Base-by-base conservation (phyloP, 345 rosid species). In the Arabis hirsuta region DNA sequence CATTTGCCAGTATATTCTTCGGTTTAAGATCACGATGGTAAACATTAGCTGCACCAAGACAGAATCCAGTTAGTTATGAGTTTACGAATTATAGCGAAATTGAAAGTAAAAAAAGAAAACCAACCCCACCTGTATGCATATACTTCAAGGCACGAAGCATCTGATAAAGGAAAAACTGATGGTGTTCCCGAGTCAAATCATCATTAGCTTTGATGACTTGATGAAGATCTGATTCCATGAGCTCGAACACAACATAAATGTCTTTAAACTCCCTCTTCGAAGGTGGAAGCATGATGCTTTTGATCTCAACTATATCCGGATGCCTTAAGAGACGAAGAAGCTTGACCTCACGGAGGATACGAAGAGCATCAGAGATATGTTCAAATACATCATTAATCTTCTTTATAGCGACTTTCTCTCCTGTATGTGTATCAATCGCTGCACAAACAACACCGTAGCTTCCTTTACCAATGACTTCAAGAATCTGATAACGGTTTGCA, bases 391-490 rank as follows among this genome's bases (percentile, higher is more conserved):
- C 88, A 56, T 85, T 86, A 62, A 95, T 95, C 84, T 95, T 95
- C 81, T 95, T 92, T 12, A 95, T 92, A 1, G 98, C 98, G 4
- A 95, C 97, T 73, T 84, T 95, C 64, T 95, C 97, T 51, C 98
- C 92, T 0, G 97, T 90, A 34, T 88, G 99, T 0, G 97, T 90
- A 82, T 95, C 99, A 68, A 87, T 81, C 11, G 97, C 99, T 14
- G 98, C 96, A 80, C 99, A 95, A 62, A 95, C 99, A 72, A 92
- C 96, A 62, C 98, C 99, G 67, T 95, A 95, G 88, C 99, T 92
- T 73, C 98, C 99, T 80, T 90, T 95, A 13, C 97, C 97, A 53
- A 95, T 85, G 22, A 95, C 93, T 82, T 92, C 97, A 58, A 95
- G 81, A 75, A 92, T 83, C 66, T 81, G 87, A 61, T 95, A 92